These are phyloP conservation scores for Paulownia fortunei DNA, from an alignment of 257 asterid genomes.

Conservation along the genomic window DNA sequence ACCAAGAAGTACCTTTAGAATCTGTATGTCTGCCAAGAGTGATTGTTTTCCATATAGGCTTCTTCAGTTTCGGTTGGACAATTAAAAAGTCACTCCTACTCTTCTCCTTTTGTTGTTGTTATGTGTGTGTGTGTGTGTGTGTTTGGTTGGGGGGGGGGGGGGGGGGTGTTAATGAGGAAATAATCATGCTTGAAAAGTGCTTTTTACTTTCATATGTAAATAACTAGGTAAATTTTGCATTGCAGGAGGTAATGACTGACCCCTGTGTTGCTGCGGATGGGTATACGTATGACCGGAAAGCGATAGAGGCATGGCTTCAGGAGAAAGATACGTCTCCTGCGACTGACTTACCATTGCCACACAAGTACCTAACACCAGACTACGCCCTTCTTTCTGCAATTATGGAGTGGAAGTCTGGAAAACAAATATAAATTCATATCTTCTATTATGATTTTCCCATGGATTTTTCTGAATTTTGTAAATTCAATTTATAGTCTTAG, in stretches of 20 bases:
- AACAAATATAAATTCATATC: conserved; percentile 17
- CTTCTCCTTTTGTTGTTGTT: too few relatives aligned
- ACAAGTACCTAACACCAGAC: conserved; percentile 67
- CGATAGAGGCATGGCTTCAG: conserved; percentile 73
- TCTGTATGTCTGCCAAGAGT: too few relatives aligned
- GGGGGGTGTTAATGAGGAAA: neutral
- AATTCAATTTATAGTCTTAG: conserved; percentile 18
- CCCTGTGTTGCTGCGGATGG: conserved; percentile 98
- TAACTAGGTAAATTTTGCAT: conserved; percentile 9
- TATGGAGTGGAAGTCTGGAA: conserved; percentile 73
- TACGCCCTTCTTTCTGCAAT: conserved; percentile 81
- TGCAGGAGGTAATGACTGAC: conserved; percentile 80
- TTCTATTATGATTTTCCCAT: neutral
- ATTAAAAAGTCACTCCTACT: too few relatives aligned
- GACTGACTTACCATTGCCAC: conserved; percentile 59
- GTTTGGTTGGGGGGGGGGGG: neutral
- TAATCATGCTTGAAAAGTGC: neutral
- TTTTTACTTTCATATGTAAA: neutral
- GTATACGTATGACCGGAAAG: conserved; percentile 71
- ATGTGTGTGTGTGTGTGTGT: too few relatives aligned
- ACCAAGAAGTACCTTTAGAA: too few relatives aligned
- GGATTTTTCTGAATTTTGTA: neutral
- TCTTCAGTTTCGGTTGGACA: too few relatives aligned
- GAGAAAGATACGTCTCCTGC: conserved; percentile 67
- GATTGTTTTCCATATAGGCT: too few relatives aligned